Evolutionary conservation across 345 rosid genomes (phyloP), one percentile per base, ranked within the genome.

Genomic region (Luvunga scandens): DNA sequence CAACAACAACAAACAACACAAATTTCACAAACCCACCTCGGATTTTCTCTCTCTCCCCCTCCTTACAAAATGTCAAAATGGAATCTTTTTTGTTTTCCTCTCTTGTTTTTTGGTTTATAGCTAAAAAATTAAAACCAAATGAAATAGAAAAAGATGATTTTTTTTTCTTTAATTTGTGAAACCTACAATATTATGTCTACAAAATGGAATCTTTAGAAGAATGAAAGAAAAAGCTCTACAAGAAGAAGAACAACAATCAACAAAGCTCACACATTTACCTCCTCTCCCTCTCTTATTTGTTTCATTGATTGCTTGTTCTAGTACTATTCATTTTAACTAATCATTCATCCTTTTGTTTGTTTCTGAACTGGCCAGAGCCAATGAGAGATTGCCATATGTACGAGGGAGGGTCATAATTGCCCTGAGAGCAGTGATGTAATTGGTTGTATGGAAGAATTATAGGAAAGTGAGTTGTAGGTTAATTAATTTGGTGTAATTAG

Each of bases 171-270:
- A 36, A 68, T 24, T 48, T 13, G 33, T 42, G 72, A 45, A 42
- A 69, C 56, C 22, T 18, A 70, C 66, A 61, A 78, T 64, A 64
- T 28, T 31, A n/a, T 22, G 36, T 65, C 65, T 25, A 71, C 28
- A 71, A 42, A 73, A 82, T 78, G 79, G 87, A 88, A 87, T 90
- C 88, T 86, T 85, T 76, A 80, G 80, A 79, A 73, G 75, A 69
- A 50, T 55, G 19, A 33, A 42, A 78, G 78, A 62, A 36, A 62
- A 73, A 34, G 36, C 76, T 72, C 66, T 28, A 9, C 21, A 28
- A 57, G 16, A 33, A 78, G 30, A 61, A 61, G 3, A 10, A 61
- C 31, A 30, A 64, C 68, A 65, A 65, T 28, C 39, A 39, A 65
- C 70, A 71, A 81, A 77, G 79, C 76, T 14, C 56, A 9, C 60